Base-by-base conservation (phyloP, 371 early-diverging fungal genomes). In the Basidiobolus meristosporus region DNA sequence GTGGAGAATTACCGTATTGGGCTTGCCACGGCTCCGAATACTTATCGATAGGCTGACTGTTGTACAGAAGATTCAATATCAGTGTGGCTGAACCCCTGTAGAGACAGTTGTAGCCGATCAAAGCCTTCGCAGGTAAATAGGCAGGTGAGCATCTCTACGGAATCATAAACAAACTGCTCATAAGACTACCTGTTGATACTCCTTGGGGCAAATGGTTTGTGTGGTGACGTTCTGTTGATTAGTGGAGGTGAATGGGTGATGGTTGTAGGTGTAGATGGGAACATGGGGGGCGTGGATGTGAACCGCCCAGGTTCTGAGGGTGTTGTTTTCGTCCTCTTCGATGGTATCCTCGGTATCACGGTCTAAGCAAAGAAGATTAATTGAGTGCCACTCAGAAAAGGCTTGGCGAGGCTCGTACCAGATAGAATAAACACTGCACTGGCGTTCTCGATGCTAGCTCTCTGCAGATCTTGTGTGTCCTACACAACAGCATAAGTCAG, bases 21-120 rank as follows among this genome's bases (percentile, higher is more conserved):
- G 76, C 75, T 42, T 68, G 60, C 83, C 83, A 82, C 0, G 77
- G 70, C 31, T 72, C 63, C 29, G 68, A 61, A 39, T 76, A 79
- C n/a, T 47, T 48, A 33, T 69, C 58, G 40, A 57, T 50, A 1
- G 76, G 73, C 34, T 65, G 52, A 32, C 71, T 59, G 31, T 70
- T 69, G 38, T 69, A 68, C 1, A 83, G 40, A 11, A 83, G 49
- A 44, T 81, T 83, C 16, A 77, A 61, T 22, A 81, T 47, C 15
- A 83, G 32, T 9, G 78, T 77, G 0, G 75, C 68, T 0, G 68
- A 63, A 5, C 81, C 83, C 2, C 64, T 59, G 40, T 76, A 76
- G 3, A 76, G 53, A 36, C 73, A 71, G 37, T 67, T 75, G 53
- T 74, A 69, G 0, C 65, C 79, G 3, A 82, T 38, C 12, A 80